phyloP scores from a whole-genome alignment of 1,139 yeast species.

The Yamadazyma friedrichii region DNA sequence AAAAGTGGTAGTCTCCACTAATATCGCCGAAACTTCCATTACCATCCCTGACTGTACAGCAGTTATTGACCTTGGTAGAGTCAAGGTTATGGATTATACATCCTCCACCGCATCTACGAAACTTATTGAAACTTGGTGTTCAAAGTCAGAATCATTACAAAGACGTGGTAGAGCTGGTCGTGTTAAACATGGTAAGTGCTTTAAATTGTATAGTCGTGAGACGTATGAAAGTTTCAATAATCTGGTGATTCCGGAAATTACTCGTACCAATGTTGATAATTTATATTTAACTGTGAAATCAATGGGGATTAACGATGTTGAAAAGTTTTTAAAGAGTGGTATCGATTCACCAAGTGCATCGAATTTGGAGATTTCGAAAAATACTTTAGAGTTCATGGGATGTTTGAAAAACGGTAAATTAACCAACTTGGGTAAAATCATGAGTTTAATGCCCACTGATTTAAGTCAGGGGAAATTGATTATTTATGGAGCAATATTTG shows the following conservation, averaged over 20 bases:
- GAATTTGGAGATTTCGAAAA: conserved; percentile 62
- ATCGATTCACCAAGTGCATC: conserved; percentile 73
- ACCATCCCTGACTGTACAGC: conserved; percentile 94
- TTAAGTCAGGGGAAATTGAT: conserved; percentile 80
- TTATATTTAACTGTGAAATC: conserved; percentile 80
- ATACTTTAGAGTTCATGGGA: conserved; percentile 66
- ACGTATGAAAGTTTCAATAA: conserved; percentile 59
- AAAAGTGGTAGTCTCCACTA: conserved; percentile 87
- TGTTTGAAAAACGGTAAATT: conserved; percentile 58
- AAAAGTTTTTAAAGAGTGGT: conserved; percentile 67
- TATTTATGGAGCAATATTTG: conserved; percentile 77
- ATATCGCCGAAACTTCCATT: conserved; percentile 84
- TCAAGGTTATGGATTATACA: conserved; percentile 75
- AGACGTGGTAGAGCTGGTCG: conserved; percentile 99
- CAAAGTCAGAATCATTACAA: conserved; percentile 88
- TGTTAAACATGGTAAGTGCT: conserved; percentile 78
- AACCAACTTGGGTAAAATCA: conserved; percentile 77
- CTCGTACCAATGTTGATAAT: conserved; percentile 78
- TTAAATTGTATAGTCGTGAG: conserved; percentile 69
- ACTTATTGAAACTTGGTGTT: conserved; percentile 81
- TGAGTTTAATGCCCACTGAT: conserved; percentile 84
- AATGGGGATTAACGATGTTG: conserved; percentile 79
- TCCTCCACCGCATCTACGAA: conserved; percentile 64
- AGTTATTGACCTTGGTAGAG: conserved; percentile 85
- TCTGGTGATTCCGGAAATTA: conserved; percentile 87